Conservation (phyloP, 352 stramenopile genomes). For the Pythium coloratum region DNA sequence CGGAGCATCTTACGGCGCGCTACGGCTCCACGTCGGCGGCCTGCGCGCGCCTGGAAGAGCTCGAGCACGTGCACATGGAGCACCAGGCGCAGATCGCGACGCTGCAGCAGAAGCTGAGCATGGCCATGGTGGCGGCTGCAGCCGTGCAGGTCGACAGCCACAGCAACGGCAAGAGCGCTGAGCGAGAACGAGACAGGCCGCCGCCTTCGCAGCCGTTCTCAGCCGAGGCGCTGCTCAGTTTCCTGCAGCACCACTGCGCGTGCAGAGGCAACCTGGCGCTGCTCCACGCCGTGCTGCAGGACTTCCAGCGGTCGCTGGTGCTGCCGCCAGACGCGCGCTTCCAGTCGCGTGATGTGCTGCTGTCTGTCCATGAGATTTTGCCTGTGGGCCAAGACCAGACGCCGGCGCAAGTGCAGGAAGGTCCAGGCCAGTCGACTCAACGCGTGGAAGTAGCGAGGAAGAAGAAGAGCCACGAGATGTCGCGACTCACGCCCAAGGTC, state of each 20-base stretch:
- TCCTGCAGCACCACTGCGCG: slow-evolving; percentile 35
- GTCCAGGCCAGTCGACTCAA: slow-evolving; percentile 4
- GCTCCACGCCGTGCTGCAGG: slow-evolving; percentile 20
- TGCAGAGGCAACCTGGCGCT: slow-evolving; percentile 36
- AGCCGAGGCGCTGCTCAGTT: slow-evolving; percentile 28
- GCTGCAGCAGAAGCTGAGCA: slow-evolving; percentile 32
- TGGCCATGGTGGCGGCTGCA: slow-evolving; percentile 25
- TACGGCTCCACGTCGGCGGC: slow-evolving; percentile 38
- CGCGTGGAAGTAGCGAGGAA: slow-evolving; percentile 2
- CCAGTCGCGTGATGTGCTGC: slow-evolving; percentile 19
- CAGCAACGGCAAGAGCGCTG: neutral
- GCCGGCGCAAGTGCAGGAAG: neutral
- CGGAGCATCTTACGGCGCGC: slow-evolving; percentile 33
- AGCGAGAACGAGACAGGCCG: neutral
- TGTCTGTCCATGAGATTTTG: slow-evolving; percentile 25
- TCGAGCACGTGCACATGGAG: slow-evolving; percentile 30
- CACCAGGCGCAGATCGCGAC: slow-evolving; percentile 27
- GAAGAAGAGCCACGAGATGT: slow-evolving; percentile 16
- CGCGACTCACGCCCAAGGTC: slow-evolving; percentile 21
- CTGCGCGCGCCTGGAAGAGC: slow-evolving; percentile 30
- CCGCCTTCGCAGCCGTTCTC: slow-evolving; percentile 14
- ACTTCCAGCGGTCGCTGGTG: slow-evolving; percentile 26
- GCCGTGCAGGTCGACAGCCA: slow-evolving; percentile 21
- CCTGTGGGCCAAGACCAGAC: slow-evolving; percentile 3
- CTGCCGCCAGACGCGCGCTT: slow-evolving; percentile 23